phyloP scores from a whole-genome alignment of 2,329 filamentous ascomycete genomes.

The Neonectria sp. region DNA sequence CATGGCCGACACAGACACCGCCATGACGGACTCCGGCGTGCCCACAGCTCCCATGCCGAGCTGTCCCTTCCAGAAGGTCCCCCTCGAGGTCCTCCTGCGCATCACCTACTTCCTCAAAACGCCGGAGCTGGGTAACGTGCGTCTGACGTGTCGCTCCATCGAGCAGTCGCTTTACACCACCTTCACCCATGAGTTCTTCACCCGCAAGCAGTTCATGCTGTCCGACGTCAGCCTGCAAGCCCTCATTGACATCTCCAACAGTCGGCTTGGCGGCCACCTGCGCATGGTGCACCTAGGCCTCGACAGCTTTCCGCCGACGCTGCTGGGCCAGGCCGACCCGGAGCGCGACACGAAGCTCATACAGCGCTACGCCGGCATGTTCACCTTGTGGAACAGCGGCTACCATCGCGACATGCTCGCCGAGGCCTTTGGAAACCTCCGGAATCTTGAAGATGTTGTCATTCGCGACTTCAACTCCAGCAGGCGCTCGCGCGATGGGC shows the following conservation, averaged over 20 bases:
- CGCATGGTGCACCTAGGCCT: slow-evolving; percentile 53
- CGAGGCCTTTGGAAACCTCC: slow-evolving; percentile 69
- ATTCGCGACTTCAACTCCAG: slow-evolving; percentile 71
- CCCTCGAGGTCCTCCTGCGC: slow-evolving; percentile 71
- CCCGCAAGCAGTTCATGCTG: slow-evolving; percentile 76
- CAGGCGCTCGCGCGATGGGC: slow-evolving; percentile 65
- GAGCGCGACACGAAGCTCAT: slow-evolving; percentile 32
- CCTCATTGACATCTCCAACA: slow-evolving; percentile 67
- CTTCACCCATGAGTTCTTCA: slow-evolving; percentile 76
- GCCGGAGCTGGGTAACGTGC: slow-evolving; percentile 67
- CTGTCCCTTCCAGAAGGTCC: slow-evolving; percentile 57
- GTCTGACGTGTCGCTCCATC: slow-evolving; percentile 68
- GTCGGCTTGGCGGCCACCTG: slow-evolving; percentile 57
- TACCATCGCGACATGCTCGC: slow-evolving; percentile 67
- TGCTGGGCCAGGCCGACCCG: slow-evolving; percentile 23
- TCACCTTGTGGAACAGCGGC: slow-evolving; percentile 59
- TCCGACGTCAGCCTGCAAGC: slow-evolving; percentile 69
- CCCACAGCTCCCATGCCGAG: slow-evolving; percentile 1
- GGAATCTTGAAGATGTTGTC: slow-evolving; percentile 69
- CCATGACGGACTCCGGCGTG: slow-evolving; percentile 28
- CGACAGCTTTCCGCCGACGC: slow-evolving; percentile 41
- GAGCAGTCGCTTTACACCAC: slow-evolving; percentile 68
- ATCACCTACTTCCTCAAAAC: slow-evolving; percentile 70
- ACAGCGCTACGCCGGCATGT: slow-evolving; percentile 41
- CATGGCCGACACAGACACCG: slow-evolving; percentile 36